These are phyloP conservation scores for Mucor irregularis DNA, from an alignment of 371 early-diverging fungal species.

Conservation along the genomic window DNA sequence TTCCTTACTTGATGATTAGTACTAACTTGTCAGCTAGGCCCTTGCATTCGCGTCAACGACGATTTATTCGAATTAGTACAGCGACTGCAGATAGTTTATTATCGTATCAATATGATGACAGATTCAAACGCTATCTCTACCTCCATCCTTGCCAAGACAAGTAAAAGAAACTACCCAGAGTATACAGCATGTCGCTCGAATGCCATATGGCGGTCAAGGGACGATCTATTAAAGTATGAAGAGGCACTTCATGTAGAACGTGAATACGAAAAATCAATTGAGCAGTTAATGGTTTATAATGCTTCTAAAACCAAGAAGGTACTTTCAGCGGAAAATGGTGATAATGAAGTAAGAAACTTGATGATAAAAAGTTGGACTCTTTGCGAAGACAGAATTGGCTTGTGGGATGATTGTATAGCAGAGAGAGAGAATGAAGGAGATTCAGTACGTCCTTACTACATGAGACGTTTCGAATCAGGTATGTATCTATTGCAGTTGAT, in stretches of 20 bases:
- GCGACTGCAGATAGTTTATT: conserved; percentile 55
- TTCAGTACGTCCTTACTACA: conserved; percentile 34
- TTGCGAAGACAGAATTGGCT: conserved; percentile 41
- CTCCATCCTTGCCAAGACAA: conserved; percentile 60
- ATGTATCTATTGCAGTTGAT: conserved; percentile 20
- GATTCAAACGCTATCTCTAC: conserved; percentile 42
- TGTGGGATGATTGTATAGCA: conserved; percentile 41
- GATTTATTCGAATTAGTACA: conserved; percentile 34
- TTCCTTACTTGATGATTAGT: neutral
- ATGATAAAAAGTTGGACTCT: conserved; percentile 28
- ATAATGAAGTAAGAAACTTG: conserved; percentile 6
- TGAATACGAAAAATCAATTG: conserved; percentile 32
- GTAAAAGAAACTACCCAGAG: conserved; percentile 56
- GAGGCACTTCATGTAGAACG: conserved; percentile 42
- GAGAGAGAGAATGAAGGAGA: conserved; percentile 4
- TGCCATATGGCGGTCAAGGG: conserved; percentile 52
- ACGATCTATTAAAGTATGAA: conserved; percentile 59
- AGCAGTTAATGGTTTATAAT: conserved; percentile 21
- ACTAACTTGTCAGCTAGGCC: neutral
- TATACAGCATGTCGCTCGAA: conserved; percentile 54
- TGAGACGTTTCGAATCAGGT: conserved; percentile 52
- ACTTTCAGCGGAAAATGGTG: conserved; percentile 12
- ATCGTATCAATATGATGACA: conserved; percentile 35
- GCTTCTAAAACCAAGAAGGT: conserved; percentile 3
- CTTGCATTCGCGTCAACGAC: conserved; percentile 40